Conservation (phyloP, 2,329 filamentous ascomycete genomes). For the Dactylellina cionopaga region DNA sequence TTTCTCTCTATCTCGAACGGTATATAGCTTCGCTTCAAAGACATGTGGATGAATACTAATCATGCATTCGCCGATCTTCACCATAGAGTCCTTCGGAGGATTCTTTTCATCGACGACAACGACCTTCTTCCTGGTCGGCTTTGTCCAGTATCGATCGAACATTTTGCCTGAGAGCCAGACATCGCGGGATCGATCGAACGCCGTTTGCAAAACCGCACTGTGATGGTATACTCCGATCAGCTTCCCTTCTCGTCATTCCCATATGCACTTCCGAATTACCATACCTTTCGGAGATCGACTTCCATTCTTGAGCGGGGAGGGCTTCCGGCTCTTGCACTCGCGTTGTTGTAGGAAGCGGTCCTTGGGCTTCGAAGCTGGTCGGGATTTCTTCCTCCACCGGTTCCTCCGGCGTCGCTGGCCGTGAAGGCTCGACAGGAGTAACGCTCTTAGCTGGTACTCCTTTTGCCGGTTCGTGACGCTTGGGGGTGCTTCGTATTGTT, state of each 20-base stretch:
- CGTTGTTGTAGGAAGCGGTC: conserved; percentile 29
- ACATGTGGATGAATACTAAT: conserved; percentile 83
- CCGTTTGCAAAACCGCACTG: conserved; percentile 79
- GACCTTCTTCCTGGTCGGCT: conserved; percentile 71
- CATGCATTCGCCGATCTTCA: conserved; percentile 76
- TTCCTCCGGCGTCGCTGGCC: conserved; percentile 30
- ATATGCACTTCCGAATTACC: background rate
- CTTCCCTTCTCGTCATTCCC: background rate
- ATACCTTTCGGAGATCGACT: conserved; percentile 77
- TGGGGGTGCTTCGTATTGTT: conserved; percentile 45
- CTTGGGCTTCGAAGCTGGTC: conserved; percentile 38
- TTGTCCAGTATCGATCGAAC: conserved; percentile 81
- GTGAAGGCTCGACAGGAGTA: conserved; percentile 36
- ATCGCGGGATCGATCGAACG: conserved; percentile 76
- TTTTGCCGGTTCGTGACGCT: conserved; percentile 42
- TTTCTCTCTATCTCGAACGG: conserved; percentile 70
- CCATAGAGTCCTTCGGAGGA: conserved; percentile 76
- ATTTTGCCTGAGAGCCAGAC: conserved; percentile 74
- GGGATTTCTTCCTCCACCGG: conserved; percentile 36
- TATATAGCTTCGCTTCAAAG: conserved; percentile 78
- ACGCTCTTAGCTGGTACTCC: conserved; percentile 38
- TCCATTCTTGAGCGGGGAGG: conserved; percentile 73
- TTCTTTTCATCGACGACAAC: conserved; percentile 73
- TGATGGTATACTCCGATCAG: conserved; percentile 51
- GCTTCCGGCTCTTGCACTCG: conserved; percentile 66